Base-by-base conservation (phyloP, 805 yeast species). In the Yamadazyma tumulicola region DNA sequence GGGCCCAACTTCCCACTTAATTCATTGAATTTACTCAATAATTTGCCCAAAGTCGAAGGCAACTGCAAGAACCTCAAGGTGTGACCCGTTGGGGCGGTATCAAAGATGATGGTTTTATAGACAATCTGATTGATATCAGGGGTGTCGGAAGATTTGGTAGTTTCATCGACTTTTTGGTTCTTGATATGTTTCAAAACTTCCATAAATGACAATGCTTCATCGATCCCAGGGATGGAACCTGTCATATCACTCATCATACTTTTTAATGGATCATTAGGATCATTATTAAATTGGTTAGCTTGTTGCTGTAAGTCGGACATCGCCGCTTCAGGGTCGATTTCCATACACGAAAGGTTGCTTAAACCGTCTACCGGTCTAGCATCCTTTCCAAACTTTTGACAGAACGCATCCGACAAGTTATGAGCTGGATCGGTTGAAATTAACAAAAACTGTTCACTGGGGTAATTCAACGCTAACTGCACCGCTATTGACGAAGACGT, bases 41-140 rank as follows among this genome's bases (percentile, higher is more conserved):
- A 74, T 57, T 86, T 87, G 50, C 88, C 94, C 42, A 93, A 68
- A 3, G 96, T 89, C 19, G 94, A 77, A 24, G 99, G 99, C 52
- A 93, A 77, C 62, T 89, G 96, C 58, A 93, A 72, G 61, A 93
- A 93, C 53, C 99, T 78, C 50, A 93, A 70, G 2, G 98, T 93
- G 63, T 93, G 99, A 23, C 99, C 99, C 0, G 99, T 93, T 49
- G 99, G 99, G 0, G 99, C 98, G n/a, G 99, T 93, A 61, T 93
- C 99, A 54, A 93, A 93, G 47, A 93, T 87, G 46, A 93, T 89
- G 6, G 95, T 87, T 48, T 85, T 87, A 57, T 84, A 93, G 19
- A 57, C 41, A 29, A 55, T 45, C 15, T 55, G 59, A 18, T 46
- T 51, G 9, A 42, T 37, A 10, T 45, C 56, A 21, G 23, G 9